Base-by-base conservation (phyloP, 495 filamentous ascomycete species). In the Penicillium coffeae region DNA sequence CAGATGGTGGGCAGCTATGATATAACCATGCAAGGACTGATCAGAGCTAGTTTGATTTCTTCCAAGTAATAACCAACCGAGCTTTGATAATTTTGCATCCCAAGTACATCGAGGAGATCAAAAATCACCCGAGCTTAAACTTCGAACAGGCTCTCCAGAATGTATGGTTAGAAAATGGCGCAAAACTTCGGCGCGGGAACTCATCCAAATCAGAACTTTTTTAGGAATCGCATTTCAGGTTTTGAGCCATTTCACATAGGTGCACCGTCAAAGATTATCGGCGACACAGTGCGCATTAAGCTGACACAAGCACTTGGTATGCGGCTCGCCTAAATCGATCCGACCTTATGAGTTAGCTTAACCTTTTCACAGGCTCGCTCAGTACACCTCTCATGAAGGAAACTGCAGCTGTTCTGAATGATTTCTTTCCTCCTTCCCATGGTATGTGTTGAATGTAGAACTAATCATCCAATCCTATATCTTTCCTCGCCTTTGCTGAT, bases 91-190 rank as follows among this genome's bases (percentile, higher is more conserved):
- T 80, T 34, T 43, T 80, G 35, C 71, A 75, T 7, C 75, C 72
- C n/a, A 63, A 58, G 38, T 75, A 68, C 51, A 65, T 75, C 13
- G 65, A 78, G 30, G 76, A 80, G 54, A 52, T 78, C 40, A 76
- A 76, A 47, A 76, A 63, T 47, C 55, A 76, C 27, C 60, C 64
- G 4, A 21, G 62, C 33, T 47, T 68, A 8, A 56, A 66, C 47
- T 76, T 78, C 48, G 50, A 66, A 19, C 64, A 64, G 16, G 66
- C 70, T 1, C 65, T 66, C 40, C 53, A 50, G 25, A 73, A 68
- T 51, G 72, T 73, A 63, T n/a, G n/a, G n/a, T n/a, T n/a, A 46
- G 56, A 22, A 32, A 47, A 12, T 10, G 20, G 1, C 8, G 6
- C 8, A 50, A 3, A 38, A n/a, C n/a, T 19, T 14, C 30, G 20